phyloP scores from a whole-genome alignment of 495 filamentous ascomycete genomes.

The Penicillium dipodomyicola region DNA sequence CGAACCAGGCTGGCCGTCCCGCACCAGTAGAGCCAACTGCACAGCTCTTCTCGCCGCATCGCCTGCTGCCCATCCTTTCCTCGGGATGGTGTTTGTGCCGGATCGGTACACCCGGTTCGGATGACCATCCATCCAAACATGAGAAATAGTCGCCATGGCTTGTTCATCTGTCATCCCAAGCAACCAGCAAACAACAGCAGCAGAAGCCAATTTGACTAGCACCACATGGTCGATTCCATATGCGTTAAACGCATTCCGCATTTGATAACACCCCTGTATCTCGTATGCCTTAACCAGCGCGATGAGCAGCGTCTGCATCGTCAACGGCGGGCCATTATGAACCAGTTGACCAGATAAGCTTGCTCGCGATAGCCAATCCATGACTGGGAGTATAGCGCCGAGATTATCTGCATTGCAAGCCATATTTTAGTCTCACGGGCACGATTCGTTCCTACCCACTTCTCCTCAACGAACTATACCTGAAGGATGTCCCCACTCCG shows the following conservation, averaged over 20 bases:
- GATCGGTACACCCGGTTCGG: slow-evolving; percentile 37
- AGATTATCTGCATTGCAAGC: slow-evolving; percentile 34
- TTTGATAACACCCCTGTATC: slow-evolving; percentile 45
- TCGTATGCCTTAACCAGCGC: slow-evolving; percentile 49
- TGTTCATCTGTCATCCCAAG: slow-evolving; percentile 33
- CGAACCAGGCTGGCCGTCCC: slow-evolving; percentile 37
- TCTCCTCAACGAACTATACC: slow-evolving; percentile 17
- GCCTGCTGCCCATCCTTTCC: slow-evolving; percentile 50
- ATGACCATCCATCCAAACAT: slow-evolving; percentile 42
- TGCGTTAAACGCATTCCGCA: slow-evolving; percentile 40
- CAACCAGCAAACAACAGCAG: slow-evolving; percentile 38
- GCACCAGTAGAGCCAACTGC: slow-evolving; percentile 35
- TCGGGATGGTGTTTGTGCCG: slow-evolving; percentile 35
- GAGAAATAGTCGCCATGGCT: slow-evolving; percentile 36
- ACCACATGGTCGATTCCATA: slow-evolving; percentile 47
- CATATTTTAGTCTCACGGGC: not conserved
- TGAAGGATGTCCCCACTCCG: slow-evolving; percentile 49
- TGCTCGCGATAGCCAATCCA: slow-evolving; percentile 36
- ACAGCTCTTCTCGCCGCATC: slow-evolving; percentile 47
- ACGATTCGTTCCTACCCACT: too few relatives aligned
- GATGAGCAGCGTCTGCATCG: slow-evolving; percentile 33
- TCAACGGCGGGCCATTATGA: slow-evolving; percentile 24
- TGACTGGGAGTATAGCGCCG: slow-evolving; percentile 40
- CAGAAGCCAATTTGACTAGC: slow-evolving; percentile 44
- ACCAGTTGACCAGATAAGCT: slow-evolving; percentile 7